Conservation (phyloP, 225 moss, liverwort and hornwort genomes). For the Marchantia polymorpha region DNA sequence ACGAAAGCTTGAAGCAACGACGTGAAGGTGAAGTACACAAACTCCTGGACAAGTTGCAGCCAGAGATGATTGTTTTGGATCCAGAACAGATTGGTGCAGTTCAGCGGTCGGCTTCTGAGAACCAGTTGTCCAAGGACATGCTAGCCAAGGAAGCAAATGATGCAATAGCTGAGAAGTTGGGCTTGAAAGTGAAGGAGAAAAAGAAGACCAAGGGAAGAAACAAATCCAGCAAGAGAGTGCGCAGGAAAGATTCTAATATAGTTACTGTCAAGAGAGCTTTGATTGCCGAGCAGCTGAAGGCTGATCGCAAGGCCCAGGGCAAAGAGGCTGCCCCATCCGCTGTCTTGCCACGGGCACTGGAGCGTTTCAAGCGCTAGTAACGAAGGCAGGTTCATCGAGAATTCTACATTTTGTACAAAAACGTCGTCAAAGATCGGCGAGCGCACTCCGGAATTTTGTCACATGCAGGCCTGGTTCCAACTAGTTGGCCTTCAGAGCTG, state of each 20-base stretch:
- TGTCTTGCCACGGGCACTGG: constrained; percentile 63
- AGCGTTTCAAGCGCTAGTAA: constrained; percentile 60
- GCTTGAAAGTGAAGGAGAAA: constrained; percentile 57
- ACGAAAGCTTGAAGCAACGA: constrained; percentile 76
- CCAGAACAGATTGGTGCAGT: constrained; percentile 79
- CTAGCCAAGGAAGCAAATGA: constrained; percentile 62
- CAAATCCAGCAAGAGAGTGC: constrained; percentile 79
- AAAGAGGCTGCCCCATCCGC: neutral
- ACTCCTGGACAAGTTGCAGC: constrained; percentile 84
- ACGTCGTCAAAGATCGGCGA: neutral
- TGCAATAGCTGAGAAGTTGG: constrained; percentile 57
- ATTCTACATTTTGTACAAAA: neutral
- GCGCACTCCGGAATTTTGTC: too few species aligned
- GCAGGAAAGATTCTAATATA: constrained; percentile 70
- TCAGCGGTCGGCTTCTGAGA: constrained; percentile 47
- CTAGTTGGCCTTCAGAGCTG: neutral
- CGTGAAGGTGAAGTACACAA: constrained; percentile 83
- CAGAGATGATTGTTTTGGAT: constrained; percentile 83
- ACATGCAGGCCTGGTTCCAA: too few species aligned
- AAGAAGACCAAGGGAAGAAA: constrained; percentile 84
- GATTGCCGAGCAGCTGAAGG: constrained; percentile 50
- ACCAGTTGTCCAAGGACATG: constrained; percentile 42
- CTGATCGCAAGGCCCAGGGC: constrained; percentile 29
- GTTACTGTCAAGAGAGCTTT: constrained; percentile 65
- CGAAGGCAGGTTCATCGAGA: neutral